Conservation (phyloP, 805 yeast species). For the Zygosaccharomyces gambellarensis region DNA sequence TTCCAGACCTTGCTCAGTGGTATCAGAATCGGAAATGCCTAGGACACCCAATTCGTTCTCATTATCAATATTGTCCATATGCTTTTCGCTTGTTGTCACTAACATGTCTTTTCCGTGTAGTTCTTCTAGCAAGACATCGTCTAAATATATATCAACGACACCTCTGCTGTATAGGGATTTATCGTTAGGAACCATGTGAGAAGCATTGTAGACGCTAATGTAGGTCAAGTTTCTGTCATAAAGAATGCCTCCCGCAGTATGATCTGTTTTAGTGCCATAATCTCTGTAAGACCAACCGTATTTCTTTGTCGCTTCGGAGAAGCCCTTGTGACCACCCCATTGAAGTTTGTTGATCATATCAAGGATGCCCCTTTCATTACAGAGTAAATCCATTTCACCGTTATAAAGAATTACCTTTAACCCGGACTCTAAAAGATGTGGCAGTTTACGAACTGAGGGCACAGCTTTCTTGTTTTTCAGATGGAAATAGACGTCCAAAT, state of each 20-base stretch:
- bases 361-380: conserved; percentile 76
- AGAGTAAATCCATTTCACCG: conserved; percentile 85
- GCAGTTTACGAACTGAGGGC: conserved; percentile 65
- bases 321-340: conserved; percentile 55
- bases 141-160: conserved; percentile 50
- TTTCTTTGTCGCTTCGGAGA: conserved; percentile 22
- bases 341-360: conserved; percentile 53
- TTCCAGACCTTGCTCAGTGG: conserved; percentile 42
- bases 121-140: conserved; percentile 50
- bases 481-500: conserved; percentile 47
- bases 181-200: conserved; percentile 95
- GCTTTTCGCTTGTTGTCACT: conserved; percentile 37
- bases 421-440: conserved; percentile 51
- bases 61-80: conserved; percentile 36
- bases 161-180: conserved; percentile 65
- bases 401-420: conserved; percentile 68
- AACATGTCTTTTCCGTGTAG: conserved; percentile 48
- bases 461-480: conserved; percentile 49
- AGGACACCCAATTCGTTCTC: conserved; percentile 26
- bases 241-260: conserved; percentile 42
- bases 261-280: conserved; percentile 30
- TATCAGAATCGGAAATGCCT: conserved; percentile 45
- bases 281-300: conserved; percentile 41
- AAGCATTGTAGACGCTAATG: conserved; percentile 65
- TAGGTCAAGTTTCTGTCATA: conserved; percentile 72